Conservation (phyloP, 1,139 yeast genomes). For the Zygosaccharomyces sapae region DNA sequence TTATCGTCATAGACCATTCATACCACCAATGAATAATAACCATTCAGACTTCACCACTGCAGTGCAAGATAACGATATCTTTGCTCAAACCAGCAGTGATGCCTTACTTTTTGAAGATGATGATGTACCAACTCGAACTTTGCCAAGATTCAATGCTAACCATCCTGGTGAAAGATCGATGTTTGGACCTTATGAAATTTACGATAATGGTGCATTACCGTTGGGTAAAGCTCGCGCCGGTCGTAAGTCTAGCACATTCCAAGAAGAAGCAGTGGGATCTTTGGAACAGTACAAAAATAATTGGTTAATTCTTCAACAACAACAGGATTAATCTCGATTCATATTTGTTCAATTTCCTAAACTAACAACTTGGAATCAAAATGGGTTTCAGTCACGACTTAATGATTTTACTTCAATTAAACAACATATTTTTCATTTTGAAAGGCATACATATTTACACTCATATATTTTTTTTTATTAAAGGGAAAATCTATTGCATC, state of each 20-base stretch:
- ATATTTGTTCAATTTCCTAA: neutral
- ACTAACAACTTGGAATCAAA: neutral
- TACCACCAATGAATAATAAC: constrained; percentile 12
- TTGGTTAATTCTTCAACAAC: constrained; percentile 36
- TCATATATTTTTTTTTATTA: constrained; percentile 2
- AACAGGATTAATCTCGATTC: constrained; percentile 19
- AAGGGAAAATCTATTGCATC: constrained; percentile 1
- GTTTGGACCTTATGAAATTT: constrained; percentile 33
- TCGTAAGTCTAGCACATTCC: constrained; percentile 31
- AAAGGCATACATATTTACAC: constrained; percentile 11
- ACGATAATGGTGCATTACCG: constrained; percentile 14
- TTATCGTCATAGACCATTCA: constrained; percentile 7
- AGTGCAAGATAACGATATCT: constrained; percentile 30
- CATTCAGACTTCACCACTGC: constrained; percentile 31
- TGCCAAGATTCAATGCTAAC: constrained; percentile 1
- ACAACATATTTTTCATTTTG: neutral
- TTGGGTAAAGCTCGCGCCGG: constrained; percentile 17
- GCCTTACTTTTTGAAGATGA: constrained; percentile 36
- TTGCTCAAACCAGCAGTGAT: constrained; percentile 30
- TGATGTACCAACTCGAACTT: constrained; percentile 16
- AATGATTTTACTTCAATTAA: constrained; percentile 3
- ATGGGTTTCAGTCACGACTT: constrained; percentile 2
- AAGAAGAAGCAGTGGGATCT: constrained; percentile 35
- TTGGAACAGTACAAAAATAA: constrained; percentile 37
- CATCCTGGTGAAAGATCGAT: constrained; percentile 20